A percentile compares a stretch with the other conserved stretches of the same genome.
phyloP scores from a whole-genome alignment of 2,329 filamentous ascomycete species.

The Pseudocercospora macadamiae region DNA sequence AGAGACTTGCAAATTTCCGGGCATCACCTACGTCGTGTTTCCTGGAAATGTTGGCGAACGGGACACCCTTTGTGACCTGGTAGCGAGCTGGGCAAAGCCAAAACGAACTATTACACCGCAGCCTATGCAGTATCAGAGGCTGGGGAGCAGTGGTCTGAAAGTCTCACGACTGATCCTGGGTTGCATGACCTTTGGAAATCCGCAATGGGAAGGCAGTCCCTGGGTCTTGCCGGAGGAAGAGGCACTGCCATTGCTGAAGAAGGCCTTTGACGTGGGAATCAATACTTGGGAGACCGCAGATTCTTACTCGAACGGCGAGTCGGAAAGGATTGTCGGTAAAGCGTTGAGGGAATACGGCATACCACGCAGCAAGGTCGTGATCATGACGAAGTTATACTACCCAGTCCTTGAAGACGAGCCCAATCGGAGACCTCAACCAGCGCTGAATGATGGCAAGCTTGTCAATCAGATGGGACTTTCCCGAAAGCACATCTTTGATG shows the following conservation, averaged over 20 bases:
- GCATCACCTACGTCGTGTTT: constrained; percentile 61
- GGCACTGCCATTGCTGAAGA: constrained; percentile 44
- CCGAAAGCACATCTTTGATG: constrained; percentile 67
- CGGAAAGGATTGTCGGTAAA: constrained; percentile 37
- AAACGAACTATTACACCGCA: neutral
- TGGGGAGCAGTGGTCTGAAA: constrained; percentile 47
- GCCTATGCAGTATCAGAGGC: constrained; percentile 26
- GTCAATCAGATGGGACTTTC: constrained; percentile 59
- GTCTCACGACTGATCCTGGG: constrained; percentile 40
- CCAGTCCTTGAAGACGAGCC: constrained; percentile 16
- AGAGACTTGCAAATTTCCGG: constrained; percentile 52
- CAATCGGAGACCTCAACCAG: constrained; percentile 12
- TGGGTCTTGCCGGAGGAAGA: constrained; percentile 42
- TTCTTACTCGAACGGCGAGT: constrained; percentile 36
- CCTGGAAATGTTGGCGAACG: constrained; percentile 60
- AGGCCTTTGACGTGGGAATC: constrained; percentile 46
- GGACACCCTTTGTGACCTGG: constrained; percentile 54
- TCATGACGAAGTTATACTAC: constrained; percentile 36
- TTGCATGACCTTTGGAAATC: constrained; percentile 32
- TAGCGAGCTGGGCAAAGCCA: constrained; percentile 41
- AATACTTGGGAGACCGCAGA: constrained; percentile 49
- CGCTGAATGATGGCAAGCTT: constrained; percentile 25
- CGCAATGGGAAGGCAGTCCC: constrained; percentile 27
- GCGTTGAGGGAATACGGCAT: constrained; percentile 35
- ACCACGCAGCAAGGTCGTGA: constrained; percentile 36